These are phyloP conservation scores for Didymella arachidicola DNA, from an alignment of 2,329 filamentous ascomycete genomes.

Conservation along the genomic window DNA sequence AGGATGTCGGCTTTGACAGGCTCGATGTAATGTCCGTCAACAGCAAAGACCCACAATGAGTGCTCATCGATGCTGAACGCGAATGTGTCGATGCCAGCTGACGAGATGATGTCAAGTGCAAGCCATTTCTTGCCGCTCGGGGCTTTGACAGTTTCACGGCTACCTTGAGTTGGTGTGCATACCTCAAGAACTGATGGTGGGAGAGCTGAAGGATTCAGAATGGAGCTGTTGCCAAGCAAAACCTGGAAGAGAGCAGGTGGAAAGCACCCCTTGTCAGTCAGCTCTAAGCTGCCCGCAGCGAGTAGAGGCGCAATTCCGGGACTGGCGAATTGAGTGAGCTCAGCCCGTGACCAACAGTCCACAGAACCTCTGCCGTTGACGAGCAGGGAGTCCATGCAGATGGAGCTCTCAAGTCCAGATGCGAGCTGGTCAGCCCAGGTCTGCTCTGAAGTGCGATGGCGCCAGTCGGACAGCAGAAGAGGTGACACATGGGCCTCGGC, in stretches of 20 bases:
- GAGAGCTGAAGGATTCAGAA: constrained; percentile 20
- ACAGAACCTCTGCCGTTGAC: constrained; percentile 69
- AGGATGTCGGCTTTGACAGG: constrained; percentile 61
- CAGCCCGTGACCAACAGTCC: constrained; percentile 58
- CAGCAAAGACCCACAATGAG: constrained; percentile 62
- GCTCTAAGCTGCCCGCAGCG: constrained; percentile 47
- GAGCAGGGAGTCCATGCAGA: constrained; percentile 67
- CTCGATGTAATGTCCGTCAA: constrained; percentile 63
- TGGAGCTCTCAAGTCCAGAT: constrained; percentile 57
- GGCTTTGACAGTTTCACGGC: constrained; percentile 56
- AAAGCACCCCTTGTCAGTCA: constrained; percentile 53
- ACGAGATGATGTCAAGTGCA: constrained; percentile 64
- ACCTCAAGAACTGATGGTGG: constrained; percentile 35
- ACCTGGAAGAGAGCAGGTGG: constrained; percentile 56
- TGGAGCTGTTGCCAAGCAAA: constrained; percentile 19
- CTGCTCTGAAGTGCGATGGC: constrained; percentile 61
- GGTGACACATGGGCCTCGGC: constrained; percentile 60
- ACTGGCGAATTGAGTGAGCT: constrained; percentile 54
- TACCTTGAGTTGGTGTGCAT: constrained; percentile 59
- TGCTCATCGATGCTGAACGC: constrained; percentile 62
- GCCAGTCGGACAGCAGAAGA: constrained; percentile 65
- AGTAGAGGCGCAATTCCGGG: constrained; percentile 41
- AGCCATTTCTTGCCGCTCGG: constrained; percentile 55
- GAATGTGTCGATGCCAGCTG: constrained; percentile 57
- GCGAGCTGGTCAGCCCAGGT: constrained; percentile 56